Conservation (phyloP, 2,329 filamentous ascomycete genomes). For the Botryosphaeria agaves region DNA sequence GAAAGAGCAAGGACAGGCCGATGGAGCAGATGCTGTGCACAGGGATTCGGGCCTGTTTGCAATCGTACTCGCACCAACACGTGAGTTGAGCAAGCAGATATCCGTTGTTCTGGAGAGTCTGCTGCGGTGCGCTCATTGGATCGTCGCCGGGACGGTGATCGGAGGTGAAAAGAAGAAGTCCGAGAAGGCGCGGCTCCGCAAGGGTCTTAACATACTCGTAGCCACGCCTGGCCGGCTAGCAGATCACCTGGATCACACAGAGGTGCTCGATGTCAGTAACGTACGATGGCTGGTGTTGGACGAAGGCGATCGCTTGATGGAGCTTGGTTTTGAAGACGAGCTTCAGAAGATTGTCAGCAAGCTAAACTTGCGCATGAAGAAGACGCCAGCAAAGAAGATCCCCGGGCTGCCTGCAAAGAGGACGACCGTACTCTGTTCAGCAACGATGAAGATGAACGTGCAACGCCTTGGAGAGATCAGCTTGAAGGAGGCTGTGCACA, state of each 20-base stretch:
- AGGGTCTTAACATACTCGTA: constrained; percentile 89
- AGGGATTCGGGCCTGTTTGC: constrained; percentile 83
- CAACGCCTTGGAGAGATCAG: constrained; percentile 89
- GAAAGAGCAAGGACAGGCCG: constrained; percentile 21
- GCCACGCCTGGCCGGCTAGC: constrained; percentile 82
- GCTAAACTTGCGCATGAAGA: constrained; percentile 48
- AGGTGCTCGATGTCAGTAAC: constrained; percentile 71
- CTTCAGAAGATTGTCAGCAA: constrained; percentile 72
- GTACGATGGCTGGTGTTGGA: constrained; percentile 91
- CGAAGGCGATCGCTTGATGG: constrained; percentile 96
- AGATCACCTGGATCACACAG: constrained; percentile 85
- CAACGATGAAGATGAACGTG: constrained; percentile 95
- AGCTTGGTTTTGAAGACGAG: constrained; percentile 91
- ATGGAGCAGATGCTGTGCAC: constrained; percentile 38
- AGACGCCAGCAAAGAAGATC: constrained; percentile 41
- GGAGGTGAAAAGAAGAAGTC: constrained; percentile 58
- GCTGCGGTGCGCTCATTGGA: constrained; percentile 79
- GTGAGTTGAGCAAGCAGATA: constrained; percentile 91
- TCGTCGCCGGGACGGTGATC: constrained; percentile 75
- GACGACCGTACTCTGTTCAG: constrained; percentile 82
- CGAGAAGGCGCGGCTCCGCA: constrained; percentile 84
- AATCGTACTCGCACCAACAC: constrained; percentile 81
- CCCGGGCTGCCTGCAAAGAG: constrained; percentile 55
- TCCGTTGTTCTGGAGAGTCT: constrained; percentile 71
- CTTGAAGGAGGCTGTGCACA: constrained; percentile 77